Evolutionary conservation across 495 filamentous ascomycete species (phyloP).

Genomic region (Hypoxylon crocopeplum): DNA sequence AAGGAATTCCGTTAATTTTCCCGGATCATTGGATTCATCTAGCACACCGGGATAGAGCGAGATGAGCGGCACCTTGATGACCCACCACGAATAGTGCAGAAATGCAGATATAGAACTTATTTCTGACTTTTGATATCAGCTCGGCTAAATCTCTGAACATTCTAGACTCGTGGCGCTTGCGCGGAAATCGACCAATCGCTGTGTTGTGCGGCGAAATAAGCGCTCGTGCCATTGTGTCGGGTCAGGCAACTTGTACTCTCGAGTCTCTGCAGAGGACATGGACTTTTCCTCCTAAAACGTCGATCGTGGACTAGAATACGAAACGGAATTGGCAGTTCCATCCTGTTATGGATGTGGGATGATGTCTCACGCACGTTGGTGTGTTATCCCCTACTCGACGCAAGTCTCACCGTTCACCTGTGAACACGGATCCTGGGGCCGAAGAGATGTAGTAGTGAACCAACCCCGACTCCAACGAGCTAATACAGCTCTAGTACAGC

Average conservation of each 20-base stretch:
- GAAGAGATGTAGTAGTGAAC: conserved; percentile 12
- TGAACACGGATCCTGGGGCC: not conserved
- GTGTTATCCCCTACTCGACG: not conserved
- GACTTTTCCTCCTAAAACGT: not conserved
- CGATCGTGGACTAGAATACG: conserved; percentile 10
- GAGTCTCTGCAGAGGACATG: not conserved
- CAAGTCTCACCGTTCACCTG: conserved; percentile 3
- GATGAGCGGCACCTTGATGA: conserved; percentile 4
- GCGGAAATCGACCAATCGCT: conserved; percentile 23
- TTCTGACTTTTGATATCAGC: not conserved
- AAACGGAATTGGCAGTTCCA: not conserved
- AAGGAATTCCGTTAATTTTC: not conserved
- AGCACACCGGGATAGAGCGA: conserved; percentile 1
- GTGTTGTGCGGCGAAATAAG: conserved; percentile 17
- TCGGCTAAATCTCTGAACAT: not conserved
- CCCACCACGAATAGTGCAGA: not conserved
- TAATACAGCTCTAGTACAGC: too few species aligned
- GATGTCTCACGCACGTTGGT: conserved; percentile 14
- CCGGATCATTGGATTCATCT: too few species aligned
- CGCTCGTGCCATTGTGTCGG: conserved; percentile 27
- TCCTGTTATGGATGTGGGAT: conserved; percentile 1
- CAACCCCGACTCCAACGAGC: conserved; percentile 3
- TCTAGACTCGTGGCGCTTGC: conserved; percentile 9
- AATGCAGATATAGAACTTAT: not conserved
- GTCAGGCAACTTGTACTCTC: conserved; percentile 14